Evolutionary conservation across 1,139 yeast species (phyloP).

Genomic region (Blastobotrys persicus): DNA sequence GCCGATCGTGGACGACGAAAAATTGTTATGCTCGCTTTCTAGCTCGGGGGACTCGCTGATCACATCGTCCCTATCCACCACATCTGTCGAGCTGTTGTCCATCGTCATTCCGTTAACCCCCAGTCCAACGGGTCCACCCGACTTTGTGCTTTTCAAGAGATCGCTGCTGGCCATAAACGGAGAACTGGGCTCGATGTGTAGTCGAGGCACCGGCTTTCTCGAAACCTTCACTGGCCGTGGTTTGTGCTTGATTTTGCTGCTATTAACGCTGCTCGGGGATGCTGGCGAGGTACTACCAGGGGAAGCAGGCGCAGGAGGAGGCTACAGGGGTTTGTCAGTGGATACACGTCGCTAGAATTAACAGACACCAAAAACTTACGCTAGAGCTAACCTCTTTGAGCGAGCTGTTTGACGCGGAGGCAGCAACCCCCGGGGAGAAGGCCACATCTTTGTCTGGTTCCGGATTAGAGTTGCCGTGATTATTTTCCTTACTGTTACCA

Average conservation of each 20-base stretch:
- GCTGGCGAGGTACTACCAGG: background rate
- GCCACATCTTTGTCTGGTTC: background rate
- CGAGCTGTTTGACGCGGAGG: constrained; percentile 2
- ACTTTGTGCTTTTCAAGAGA: background rate
- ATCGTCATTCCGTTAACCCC: constrained; percentile 11
- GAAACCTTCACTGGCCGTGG: constrained; percentile 12
- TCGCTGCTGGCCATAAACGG: constrained; percentile 14
- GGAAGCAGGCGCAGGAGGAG: background rate
- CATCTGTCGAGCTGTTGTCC: background rate
- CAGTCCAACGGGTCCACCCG: constrained; percentile 13
- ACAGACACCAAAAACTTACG: too few species aligned
- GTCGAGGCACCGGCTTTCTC: constrained; percentile 17
- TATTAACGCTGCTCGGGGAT: background rate
- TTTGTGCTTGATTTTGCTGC: background rate
- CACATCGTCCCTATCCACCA: background rate
- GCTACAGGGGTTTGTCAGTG: background rate
- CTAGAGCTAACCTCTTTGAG: background rate
- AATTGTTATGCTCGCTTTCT: background rate
- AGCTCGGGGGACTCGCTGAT: constrained; percentile 1
- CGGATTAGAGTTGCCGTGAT: constrained; percentile 5
- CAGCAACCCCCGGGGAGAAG: background rate
- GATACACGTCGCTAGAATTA: too few species aligned
- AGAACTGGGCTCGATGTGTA: constrained; percentile 18
- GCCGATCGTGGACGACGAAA: background rate
- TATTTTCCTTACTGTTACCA: constrained; percentile 10